Conservation (phyloP, 768 basidiomycete species). For the Cyclocybe aegerita region DNA sequence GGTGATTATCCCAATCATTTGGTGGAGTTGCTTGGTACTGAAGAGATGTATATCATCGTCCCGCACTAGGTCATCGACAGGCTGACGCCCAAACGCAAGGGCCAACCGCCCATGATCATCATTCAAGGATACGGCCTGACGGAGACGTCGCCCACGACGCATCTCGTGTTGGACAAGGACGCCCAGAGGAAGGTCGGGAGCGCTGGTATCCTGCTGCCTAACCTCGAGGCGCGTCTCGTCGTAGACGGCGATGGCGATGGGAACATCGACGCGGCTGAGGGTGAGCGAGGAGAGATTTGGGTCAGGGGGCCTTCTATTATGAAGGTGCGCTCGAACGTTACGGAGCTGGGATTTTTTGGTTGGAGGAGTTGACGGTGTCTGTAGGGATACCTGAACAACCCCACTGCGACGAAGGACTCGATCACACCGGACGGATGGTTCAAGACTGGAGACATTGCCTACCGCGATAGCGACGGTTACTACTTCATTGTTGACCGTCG, state of each 20-base stretch:
- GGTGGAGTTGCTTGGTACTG: background rate
- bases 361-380: background rate
- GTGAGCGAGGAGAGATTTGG: slow-evolving; percentile 80
- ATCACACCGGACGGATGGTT: slow-evolving; percentile 81
- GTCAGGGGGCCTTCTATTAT: slow-evolving; percentile 75
- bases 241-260: slow-evolving; percentile 56
- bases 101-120: slow-evolving; percentile 6
- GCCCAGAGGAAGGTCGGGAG: slow-evolving; percentile 55
- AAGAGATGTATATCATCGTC: slow-evolving; percentile 3
- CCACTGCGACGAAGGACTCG: slow-evolving; percentile 61
- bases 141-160: slow-evolving; percentile 76
- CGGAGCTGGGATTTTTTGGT: too few relatives aligned
- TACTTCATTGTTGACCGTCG: slow-evolving; percentile 73
- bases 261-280: slow-evolving; percentile 45
- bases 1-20: slow-evolving; percentile 27
- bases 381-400: slow-evolving; percentile 77
- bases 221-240: slow-evolving; percentile 74
- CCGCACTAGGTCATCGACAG: slow-evolving; percentile 41
- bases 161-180: slow-evolving; percentile 47
- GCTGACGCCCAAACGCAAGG: slow-evolving; percentile 40
- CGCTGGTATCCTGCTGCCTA: slow-evolving; percentile 70
- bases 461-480: slow-evolving; percentile 66
- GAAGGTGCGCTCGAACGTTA: slow-evolving; percentile 56
- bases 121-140: slow-evolving; percentile 72
- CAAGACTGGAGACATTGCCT: slow-evolving; percentile 84